Evolutionary conservation across 768 basidiomycete genomes (phyloP).

Genomic region (Termitomyces sp.): DNA sequence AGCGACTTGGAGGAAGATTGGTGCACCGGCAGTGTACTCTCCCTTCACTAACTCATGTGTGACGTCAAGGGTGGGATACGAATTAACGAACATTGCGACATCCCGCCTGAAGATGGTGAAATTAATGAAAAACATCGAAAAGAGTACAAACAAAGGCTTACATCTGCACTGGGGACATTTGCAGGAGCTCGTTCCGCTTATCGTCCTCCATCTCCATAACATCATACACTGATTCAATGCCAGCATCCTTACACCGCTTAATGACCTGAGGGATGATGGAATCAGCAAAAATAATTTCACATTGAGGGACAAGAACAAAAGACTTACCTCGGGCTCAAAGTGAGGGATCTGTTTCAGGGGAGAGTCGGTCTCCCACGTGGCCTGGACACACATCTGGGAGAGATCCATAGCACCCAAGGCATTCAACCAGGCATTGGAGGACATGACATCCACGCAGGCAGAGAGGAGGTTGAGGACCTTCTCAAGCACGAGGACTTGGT

Average conservation of each 20-base stretch:
- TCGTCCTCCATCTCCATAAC: slow-evolving; percentile 99
- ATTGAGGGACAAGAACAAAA: neutral
- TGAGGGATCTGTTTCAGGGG: slow-evolving; percentile 95
- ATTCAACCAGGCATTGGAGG: slow-evolving; percentile 91
- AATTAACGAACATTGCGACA: slow-evolving; percentile 93
- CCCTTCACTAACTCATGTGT: slow-evolving; percentile 81
- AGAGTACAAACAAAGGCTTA: slow-evolving; percentile 37
- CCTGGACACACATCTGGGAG: slow-evolving; percentile 98
- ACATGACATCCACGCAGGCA: slow-evolving; percentile 98
- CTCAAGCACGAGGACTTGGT: slow-evolving; percentile 82
- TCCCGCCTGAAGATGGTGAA: slow-evolving; percentile 58
- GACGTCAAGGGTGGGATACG: slow-evolving; percentile 96
- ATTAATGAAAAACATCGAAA: slow-evolving; percentile 9
- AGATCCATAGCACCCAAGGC: slow-evolving; percentile 97
- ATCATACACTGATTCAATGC: slow-evolving; percentile 90
- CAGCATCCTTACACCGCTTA: slow-evolving; percentile 76
- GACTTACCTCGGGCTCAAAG: slow-evolving; percentile 79
- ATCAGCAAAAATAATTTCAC: neutral
- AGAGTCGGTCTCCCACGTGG: slow-evolving; percentile 96
- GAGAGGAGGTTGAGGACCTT: slow-evolving; percentile 89
- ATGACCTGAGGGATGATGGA: slow-evolving; percentile 46
- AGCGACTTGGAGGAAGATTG: slow-evolving; percentile 75
- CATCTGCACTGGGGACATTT: slow-evolving; percentile 87
- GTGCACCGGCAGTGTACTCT: slow-evolving; percentile 79
- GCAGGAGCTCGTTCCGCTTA: slow-evolving; percentile 71